A percentile compares a stretch with the other conserved stretches of the same genome.
Conservation (phyloP, 176 grass and related monocot genomes). For the maize (Zea mays) region Zm-B73-REFERENCE-NAM-5.0 NC_050102.1:139384501-139385000, state of each 20-base stretch:
- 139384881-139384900: conserved; percentile 7
- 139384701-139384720: background rate
- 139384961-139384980: conserved; percentile 11
- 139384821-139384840: conserved; percentile 18
- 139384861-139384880: background rate
- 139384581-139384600: background rate
- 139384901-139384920: conserved; percentile 7
- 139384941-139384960: conserved; percentile 19
- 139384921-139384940: conserved; percentile 19
- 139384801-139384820: conserved; percentile 15
- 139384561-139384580: conserved; percentile 43
- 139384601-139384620: conserved; percentile 26
- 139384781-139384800: conserved; percentile 10
- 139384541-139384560: conserved; percentile 44
- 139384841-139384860: background rate
- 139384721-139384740: background rate
- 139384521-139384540: conserved; percentile 54
- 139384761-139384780: background rate
- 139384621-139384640: conserved; percentile 34
- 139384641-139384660: background rate
- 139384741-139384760: conserved; percentile 6
- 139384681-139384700: background rate
- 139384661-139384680: background rate
- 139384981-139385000: background rate
- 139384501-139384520: conserved; percentile 39